Evolutionary conservation across 306 rosid species (phyloP), one percentile per base, ranked within the genome.

Genomic region (Gynostemma pentaphyllum): DNA sequence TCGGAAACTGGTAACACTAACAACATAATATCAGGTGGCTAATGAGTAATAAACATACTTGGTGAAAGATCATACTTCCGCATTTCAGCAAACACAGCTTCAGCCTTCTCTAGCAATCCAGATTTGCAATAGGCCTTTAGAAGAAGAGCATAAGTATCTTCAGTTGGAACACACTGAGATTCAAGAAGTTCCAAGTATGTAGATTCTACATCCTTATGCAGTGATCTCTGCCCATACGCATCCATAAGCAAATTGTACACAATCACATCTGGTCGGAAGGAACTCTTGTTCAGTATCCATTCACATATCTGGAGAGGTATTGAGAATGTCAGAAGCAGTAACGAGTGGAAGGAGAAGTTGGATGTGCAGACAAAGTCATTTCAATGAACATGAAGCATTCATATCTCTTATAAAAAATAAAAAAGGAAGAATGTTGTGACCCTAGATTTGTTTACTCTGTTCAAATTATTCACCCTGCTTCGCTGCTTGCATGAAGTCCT

Each of bases 141-240:
- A 62, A 88, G 96, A 71, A 92, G 95, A 10, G 95, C 95, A 78
- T 88, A 92, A 42, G 95, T 92, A 73, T 92, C 96, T 69, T 92
- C 96, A 5, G 90, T 92, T 18, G 96, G 96, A 37, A 92, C 60
- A 76, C 98, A 85, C 55, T 77, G 65, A 68, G 78, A 79, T 76
- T 79, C 88, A 63, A 84, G 80, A 78, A 91, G 96, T 67, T 86
- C 83, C 15, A 92, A 79, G 78, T 92, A 92, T 15, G 76, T 75
- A 30, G 92, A 84, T 68, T 88, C 90, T 62, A 95, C 96, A 23
- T 82, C 92, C 72, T 84, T 82, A 79, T 74, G 71, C 29, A 53
- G 73, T 41, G 83, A 76, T 62, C 83, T 88, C 79, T 86, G 90
- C 39, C 94, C 94, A 59, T 83, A 88, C 52, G 96, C 95, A 22